Conservation (phyloP, 768 basidiomycete species). For the Plicaturopsis crispa region DNA sequence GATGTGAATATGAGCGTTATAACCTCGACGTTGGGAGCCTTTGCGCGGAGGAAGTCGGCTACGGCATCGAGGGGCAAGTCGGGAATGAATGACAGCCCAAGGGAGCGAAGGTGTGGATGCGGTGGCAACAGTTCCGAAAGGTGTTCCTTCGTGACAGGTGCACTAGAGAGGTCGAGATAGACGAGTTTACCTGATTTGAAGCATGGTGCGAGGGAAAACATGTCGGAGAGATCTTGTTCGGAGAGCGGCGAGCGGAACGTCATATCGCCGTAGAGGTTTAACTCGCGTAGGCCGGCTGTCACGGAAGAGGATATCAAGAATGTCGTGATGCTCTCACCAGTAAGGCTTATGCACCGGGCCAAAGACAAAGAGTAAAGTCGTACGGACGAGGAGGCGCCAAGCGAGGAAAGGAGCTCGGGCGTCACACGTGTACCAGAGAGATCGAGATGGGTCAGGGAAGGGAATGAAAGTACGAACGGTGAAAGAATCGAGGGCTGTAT, state of each 20-base stretch:
- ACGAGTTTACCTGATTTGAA: constrained; percentile 67
- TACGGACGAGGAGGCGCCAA: constrained; percentile 58
- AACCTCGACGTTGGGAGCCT: constrained; percentile 76
- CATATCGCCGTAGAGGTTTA: constrained; percentile 85
- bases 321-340: constrained; percentile 65
- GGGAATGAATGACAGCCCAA: constrained; percentile 87
- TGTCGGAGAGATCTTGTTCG: constrained; percentile 53
- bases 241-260: constrained; percentile 74
- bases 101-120: constrained; percentile 72
- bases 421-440: constrained; percentile 83
- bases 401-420: constrained; percentile 62
- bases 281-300: constrained; percentile 55
- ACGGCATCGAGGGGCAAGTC: constrained; percentile 58
- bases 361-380: constrained; percentile 75
- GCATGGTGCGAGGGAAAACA: constrained; percentile 71
- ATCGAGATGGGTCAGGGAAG: constrained; percentile 83
- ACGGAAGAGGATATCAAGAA: constrained; percentile 68
- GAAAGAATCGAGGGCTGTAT: constrained; percentile 60
- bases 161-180: constrained; percentile 87
- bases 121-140: constrained; percentile 40
- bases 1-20: constrained; percentile 75
- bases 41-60: constrained; percentile 57
- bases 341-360: constrained; percentile 79
- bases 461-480: constrained; percentile 75
- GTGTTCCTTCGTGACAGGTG: constrained; percentile 57